A percentile compares a stretch with the other conserved stretches of the same genome.
phyloP scores from a whole-genome alignment of 257 asterid genomes.

The Gentiana macrophylla region DNA sequence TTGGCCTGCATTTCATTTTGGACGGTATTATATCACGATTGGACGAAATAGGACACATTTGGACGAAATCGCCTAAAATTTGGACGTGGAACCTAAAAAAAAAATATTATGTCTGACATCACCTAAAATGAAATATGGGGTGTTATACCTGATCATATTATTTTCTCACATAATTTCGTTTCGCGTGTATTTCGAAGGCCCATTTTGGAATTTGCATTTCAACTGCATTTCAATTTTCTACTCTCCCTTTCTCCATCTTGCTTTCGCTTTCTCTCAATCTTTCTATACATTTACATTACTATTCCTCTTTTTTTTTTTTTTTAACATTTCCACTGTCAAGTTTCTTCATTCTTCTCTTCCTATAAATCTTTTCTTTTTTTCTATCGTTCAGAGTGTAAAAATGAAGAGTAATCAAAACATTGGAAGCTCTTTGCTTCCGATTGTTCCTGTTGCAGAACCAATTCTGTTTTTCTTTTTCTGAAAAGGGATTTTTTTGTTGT shows the following conservation, averaged over 20 bases:
- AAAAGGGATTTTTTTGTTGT: no score
- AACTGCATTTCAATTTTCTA: constrained; percentile 16
- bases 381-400: neutral
- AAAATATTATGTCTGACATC: no score
- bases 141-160: no score
- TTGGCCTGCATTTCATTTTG: no score
- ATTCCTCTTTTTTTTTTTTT: neutral
- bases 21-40: no score
- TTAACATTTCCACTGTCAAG: no score
- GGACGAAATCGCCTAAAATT: no score
- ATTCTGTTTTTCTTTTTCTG: neutral
- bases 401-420: constrained; percentile 2
- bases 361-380: no score
- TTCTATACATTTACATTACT: constrained; percentile 1
- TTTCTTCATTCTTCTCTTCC: no score
- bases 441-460: constrained; percentile 1
- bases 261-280: constrained; percentile 9
- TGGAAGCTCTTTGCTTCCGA: constrained; percentile 9
- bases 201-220: constrained; percentile 23
- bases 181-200: constrained; percentile 34
- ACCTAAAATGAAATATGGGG: no score
- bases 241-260: constrained; percentile 16
- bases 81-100: no score
- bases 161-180: constrained; percentile 14
- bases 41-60: no score